Evolutionary conservation across 2,329 filamentous ascomycete species (phyloP).

Genomic region (Alternaria sp.): DNA sequence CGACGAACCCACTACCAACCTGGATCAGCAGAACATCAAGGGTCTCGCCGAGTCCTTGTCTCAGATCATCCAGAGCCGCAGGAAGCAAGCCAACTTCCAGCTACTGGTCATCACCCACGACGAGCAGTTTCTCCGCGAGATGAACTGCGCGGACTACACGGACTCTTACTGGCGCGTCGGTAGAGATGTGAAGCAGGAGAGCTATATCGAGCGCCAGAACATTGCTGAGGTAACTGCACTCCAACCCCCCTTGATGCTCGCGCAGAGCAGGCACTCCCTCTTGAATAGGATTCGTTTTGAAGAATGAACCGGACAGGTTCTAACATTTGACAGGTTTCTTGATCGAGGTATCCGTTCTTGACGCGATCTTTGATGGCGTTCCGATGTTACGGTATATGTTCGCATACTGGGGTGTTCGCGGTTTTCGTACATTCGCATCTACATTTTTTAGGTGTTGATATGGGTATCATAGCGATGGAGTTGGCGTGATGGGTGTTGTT

Average conservation of each 20-base stretch:
- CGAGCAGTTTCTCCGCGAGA: constrained; percentile 90
- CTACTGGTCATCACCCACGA: constrained; percentile 99
- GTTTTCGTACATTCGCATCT: not conserved
- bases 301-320: constrained; percentile 1
- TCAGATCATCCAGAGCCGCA: constrained; percentile 82
- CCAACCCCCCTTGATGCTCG: not conserved
- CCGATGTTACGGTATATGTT: not conserved
- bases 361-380: not conserved
- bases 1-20: constrained; percentile 96
- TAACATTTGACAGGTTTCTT: constrained; percentile 17
- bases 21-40: constrained; percentile 93
- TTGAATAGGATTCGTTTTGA: not conserved
- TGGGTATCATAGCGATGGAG: constrained; percentile 6
- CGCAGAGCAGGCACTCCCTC: not conserved
- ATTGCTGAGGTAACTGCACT: constrained; percentile 47
- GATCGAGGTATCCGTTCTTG: not conserved
- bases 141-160: constrained; percentile 92
- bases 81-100: constrained; percentile 93
- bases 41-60: constrained; percentile 84
- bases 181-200: constrained; percentile 84
- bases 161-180: constrained; percentile 90
- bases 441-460: not conserved
- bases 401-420: not conserved
- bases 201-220: constrained; percentile 73
- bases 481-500: not conserved